Base-by-base conservation (phyloP, 176 grass and related monocot genomes). In the Ananas comosus region DNA sequence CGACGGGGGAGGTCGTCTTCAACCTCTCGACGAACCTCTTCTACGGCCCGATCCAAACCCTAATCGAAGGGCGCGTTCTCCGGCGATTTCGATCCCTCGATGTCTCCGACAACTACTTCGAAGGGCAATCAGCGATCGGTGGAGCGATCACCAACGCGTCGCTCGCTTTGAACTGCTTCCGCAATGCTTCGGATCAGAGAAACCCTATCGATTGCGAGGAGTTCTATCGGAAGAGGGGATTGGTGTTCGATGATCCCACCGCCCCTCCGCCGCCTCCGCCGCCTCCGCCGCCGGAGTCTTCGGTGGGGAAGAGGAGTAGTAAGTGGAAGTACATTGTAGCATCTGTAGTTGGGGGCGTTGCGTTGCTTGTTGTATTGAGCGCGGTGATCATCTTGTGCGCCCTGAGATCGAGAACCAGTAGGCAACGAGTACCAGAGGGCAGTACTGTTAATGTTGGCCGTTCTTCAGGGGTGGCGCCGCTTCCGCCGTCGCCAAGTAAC, bases 61-160 rank as follows among this genome's bases (percentile, higher is more conserved):
- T 50, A 68, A 48, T 72, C 21, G 29, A 42, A 79, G 42, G 67
- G 17, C 53, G 12, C 51, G 22, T 58, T 90, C 66, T 64, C 48
- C n/a, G 65, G 50, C 74, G 77, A 85, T 80, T 97, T 90, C 75
- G 12, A 71, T 56, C 13, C 80, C 67, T 86, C 23, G 86, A 99
- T 70, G 42, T 90, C 21, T 93, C 89, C 0, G 64, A 51, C 66
- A 99, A 99, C 81, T 99, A 93, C 74, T 93, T 99, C 16, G 69
- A 67, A 24, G 84, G 74, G 49, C 70, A 19, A 3, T 24, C 42
- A 52, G 68, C 51, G 2, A 2, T 22, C 51, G 74, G 16, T 47
- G 61, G 66, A 53, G 64, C 19, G n/a, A 71, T 79, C 64, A 74
- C 48, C 25, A 14, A 14, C 28, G 72, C 66, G 63, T 2, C 65